Evolutionary conservation across 148 eudicot genomes (phyloP), one percentile per base, ranked within the genome.

Genomic region (Silene latifolia): DNA sequence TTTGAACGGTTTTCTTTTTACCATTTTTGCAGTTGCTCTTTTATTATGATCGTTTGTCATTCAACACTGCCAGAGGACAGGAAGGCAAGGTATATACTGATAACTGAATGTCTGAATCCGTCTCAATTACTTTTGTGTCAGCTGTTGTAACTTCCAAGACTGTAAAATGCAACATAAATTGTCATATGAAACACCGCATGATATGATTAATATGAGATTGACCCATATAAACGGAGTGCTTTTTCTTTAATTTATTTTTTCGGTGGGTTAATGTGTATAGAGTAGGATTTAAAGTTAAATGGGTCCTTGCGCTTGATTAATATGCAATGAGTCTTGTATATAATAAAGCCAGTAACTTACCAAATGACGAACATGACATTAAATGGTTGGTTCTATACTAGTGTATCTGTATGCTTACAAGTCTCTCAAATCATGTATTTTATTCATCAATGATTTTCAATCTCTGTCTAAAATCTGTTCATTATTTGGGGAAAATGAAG

Each of bases 21-120:
- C 27, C 70, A 72, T 70, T 65, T 81, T 73, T 82, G 81, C 88
- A 92, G 97, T 74, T 88, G 69, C 76, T 90, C 63, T 82, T 92
- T 54, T 92, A 72, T 78, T 73, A 61, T 35, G 89, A 88, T 75
- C 72, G 85, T 19, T 72, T 92, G 83, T 82, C 78, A 57, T 74
- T 87, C 32, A 81, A 80, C 76, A 74, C 82, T 82, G 63, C 63
- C 60, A 83, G 67, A 74, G 64, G 76, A 71, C 53, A 58, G 64
- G 80, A 72, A 59, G 81, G 72, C 68, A 79, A 86, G 89, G 93
- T 84, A 84, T 47, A n/a, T 68, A 53, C 67, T 42, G 56, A 51
- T 51, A 7, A 13, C 56, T 11, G 56, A 51, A 13, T 51, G 56
- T 51, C 56, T 51, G 46, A 27, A 53, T 65, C 51, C 27, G 17